These are phyloP conservation scores for Prunus yedoensis DNA, from an alignment of 331 rosid genomes.

Conservation along the genomic window DNA sequence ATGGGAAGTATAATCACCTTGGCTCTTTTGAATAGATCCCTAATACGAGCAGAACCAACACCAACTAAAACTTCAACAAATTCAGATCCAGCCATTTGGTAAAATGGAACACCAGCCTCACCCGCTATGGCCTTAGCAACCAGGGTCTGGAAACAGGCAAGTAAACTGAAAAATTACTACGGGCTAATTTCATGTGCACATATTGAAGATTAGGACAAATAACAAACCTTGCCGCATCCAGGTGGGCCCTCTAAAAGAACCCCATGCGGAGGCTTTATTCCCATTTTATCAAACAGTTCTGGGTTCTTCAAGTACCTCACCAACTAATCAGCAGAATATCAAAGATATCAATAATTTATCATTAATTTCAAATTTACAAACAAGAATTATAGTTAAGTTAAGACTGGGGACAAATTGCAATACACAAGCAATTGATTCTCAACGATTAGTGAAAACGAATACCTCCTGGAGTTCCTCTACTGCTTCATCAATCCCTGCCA, in stretches of 20 bases:
- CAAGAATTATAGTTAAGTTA: not conserved
- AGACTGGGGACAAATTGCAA: not conserved
- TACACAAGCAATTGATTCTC: not conserved
- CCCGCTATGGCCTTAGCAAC: constrained; percentile 99
- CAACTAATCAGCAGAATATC: constrained; percentile 55
- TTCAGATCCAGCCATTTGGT: constrained; percentile 99
- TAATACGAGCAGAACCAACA: constrained; percentile 98
- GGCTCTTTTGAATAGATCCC: constrained; percentile 96
- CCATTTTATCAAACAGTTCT: constrained; percentile 91
- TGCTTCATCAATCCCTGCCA: constrained; percentile 98
- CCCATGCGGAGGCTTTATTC: constrained; percentile 97
- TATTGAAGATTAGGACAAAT: constrained; percentile 23
- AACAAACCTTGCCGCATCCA: constrained; percentile 97
- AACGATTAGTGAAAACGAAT: not conserved
- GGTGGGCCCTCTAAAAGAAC: constrained; percentile 99
- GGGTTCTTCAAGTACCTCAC: constrained; percentile 98
- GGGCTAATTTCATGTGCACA: constrained; percentile 17
- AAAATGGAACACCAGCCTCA: constrained; percentile 98
- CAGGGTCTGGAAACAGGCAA: constrained; percentile 66
- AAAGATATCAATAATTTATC: constrained; percentile 27
- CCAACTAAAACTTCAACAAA: constrained; percentile 99
- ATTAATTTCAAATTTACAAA: not conserved
- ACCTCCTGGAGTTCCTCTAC: constrained; percentile 99
- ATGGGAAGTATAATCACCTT: constrained; percentile 55
- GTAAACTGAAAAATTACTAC: constrained; percentile 10